Base-by-base conservation (phyloP, 1,284 basidiomycete genomes). In the Sporisorium iseilematis-ciliati region DNA sequence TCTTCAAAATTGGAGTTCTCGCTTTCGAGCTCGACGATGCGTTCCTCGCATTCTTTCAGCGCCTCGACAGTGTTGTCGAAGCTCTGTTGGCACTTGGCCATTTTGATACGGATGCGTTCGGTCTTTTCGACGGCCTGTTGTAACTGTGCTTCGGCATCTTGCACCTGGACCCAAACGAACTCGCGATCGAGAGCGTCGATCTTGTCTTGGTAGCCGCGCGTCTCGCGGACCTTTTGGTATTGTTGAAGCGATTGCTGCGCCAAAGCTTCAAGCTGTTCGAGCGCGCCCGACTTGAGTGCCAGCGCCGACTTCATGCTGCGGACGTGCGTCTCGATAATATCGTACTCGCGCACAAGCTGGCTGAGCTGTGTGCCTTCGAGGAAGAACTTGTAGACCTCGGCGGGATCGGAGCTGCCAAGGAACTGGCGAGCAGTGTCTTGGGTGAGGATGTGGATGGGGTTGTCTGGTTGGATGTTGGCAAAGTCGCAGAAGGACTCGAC, bases 381-480 rank as follows among this genome's bases (percentile, higher is more conserved):
- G 89, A 98, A 99, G 85, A 98, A 95, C 33, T 67, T 82, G 11
- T 99, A 99, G 85, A 97, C 95, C 85, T 95, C 93, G n/a, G 88
- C 86, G 2, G 93, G 90, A 53, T 91, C 89, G 2, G 94, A 92
- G 3, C 91, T 90, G 63, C 92, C 92, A 77, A 99, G 87, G 86
- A 99, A 99, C 77, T 93, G 92, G 41, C 94, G 89, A 2, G 91
- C 89, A 52, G 89, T 81, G 57, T 87, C 87, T 67, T 87, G 87
- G 7, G 82, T 86, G 41, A 87, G 82, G 7, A 99, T 91, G 72
- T 95, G 97, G 89, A 98, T 91, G 0, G 95, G 95, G 81, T 97
- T 97, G 84, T 99, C 97, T 66, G 98, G 93, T 82, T 95, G 93
- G 67, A 99, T 94, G 82, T 94, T 93, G 91, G 96, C 95, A 79